Base-by-base conservation (phyloP, 495 filamentous ascomycete genomes). In the Durotheca rogersii region DNA sequence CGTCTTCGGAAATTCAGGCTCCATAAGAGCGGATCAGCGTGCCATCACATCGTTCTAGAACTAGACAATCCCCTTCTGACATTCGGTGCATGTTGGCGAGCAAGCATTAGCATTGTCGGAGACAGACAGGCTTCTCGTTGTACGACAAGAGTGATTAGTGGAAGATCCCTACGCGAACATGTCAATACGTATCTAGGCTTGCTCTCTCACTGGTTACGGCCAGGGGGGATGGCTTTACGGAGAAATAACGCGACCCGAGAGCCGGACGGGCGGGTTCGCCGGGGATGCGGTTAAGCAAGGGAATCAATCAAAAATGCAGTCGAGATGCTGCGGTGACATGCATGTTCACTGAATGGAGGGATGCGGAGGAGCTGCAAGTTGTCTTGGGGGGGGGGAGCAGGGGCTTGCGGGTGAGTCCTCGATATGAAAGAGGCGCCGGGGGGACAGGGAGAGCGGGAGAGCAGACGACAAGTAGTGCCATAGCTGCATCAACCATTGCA, bases 211-310 rank as follows among this genome's bases (percentile, higher is more conserved):
- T 30, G 31, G 43, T 29, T 33, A 29, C 29, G 45, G 43, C 21
- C 40, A 4, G 49, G 55, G 20, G 14, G 20, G 14, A 9, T 27
- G 4, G 23, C 40, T 20, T n/a, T 51, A 54, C 50, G 55, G 56
- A 53, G 50, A 54, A 49, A 59, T 45, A 54, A 39, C 46, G 44
- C 53, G 50, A 59, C 56, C 56, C 56, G 30, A 51, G 50, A 59
- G 34, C 56, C 56, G 46, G 29, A 54, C 56, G 37, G 45, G 44
- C 46, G 56, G 56, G 56, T 59, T 59, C 45, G 40, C 56, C 56
- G 56, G 56, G 41, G 36, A 37, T 14, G 41, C 32, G 25, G 51
- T 41, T 38, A 21, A 47, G 40, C 53, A 50, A 46, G 56, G 56
- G 56, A 46, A 59, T 54, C 36, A 39, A 30, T 45, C 20, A 46